These are phyloP conservation scores for Russula lepida DNA, from an alignment of 768 basidiomycete genomes.

Conservation along the genomic window DNA sequence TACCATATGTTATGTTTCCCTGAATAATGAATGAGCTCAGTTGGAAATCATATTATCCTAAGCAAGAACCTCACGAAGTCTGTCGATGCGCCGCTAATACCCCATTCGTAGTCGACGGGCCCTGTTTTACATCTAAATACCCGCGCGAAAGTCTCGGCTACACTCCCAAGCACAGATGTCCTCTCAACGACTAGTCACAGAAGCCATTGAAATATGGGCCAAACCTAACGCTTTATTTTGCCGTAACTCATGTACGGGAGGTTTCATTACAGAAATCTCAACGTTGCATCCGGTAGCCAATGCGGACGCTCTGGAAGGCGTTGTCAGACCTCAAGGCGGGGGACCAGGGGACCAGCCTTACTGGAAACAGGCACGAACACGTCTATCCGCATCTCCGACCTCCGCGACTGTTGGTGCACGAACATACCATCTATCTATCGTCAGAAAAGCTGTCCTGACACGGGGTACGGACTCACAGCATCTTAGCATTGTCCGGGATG, in stretches of 20 bases:
- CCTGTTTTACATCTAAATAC: slow-evolving; percentile 56
- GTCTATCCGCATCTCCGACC: slow-evolving; percentile 45
- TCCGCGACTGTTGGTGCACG: slow-evolving; percentile 63
- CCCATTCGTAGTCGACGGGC: slow-evolving; percentile 53
- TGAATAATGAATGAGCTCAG: slow-evolving; percentile 24
- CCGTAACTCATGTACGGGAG: slow-evolving; percentile 45
- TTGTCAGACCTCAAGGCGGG: background rate
- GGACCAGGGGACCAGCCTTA: slow-evolving; percentile 27
- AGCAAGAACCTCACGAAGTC: slow-evolving; percentile 55
- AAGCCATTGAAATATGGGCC: background rate
- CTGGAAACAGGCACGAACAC: slow-evolving; percentile 69
- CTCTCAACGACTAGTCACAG: background rate
- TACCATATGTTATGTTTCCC: slow-evolving; percentile 75
- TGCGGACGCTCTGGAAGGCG: slow-evolving; percentile 46
- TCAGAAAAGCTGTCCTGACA: background rate
- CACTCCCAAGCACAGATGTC: background rate
- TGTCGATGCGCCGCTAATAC: slow-evolving; percentile 65
- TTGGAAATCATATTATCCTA: background rate
- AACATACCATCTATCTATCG: slow-evolving; percentile 50
- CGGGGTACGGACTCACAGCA: slow-evolving; percentile 39
- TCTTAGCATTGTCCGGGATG: slow-evolving; percentile 73
- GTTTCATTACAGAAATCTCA: slow-evolving; percentile 30
- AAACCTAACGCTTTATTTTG: slow-evolving; percentile 60
- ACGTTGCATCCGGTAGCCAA: slow-evolving; percentile 57
- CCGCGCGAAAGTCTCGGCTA: slow-evolving; percentile 58